A percentile compares a stretch with the other conserved stretches of the same genome.
phyloP scores from a whole-genome alignment of 148 eudicot species.

The Vaccinium vitisidaea region DNA sequence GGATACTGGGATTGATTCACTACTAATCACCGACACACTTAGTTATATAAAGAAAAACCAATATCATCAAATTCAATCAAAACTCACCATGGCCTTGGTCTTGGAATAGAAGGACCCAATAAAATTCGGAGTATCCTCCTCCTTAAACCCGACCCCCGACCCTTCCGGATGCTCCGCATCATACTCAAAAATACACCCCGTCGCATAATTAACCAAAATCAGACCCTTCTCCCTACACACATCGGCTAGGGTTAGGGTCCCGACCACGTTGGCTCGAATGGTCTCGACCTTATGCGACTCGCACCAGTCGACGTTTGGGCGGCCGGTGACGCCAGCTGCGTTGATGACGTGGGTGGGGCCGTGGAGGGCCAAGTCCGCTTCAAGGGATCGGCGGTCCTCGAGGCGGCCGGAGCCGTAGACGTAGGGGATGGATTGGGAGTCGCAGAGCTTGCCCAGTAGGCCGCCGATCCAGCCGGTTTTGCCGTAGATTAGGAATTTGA shows the following conservation, averaged over 20 bases:
- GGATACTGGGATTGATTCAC: too few relatives aligned
- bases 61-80: not conserved
- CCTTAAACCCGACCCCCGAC: slow-evolving; percentile 81
- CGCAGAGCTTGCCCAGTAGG: slow-evolving; percentile 62
- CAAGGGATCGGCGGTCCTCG: slow-evolving; percentile 52
- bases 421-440: slow-evolving; percentile 51
- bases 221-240: slow-evolving; percentile 57
- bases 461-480: slow-evolving; percentile 91
- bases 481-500: slow-evolving; percentile 81
- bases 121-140: slow-evolving; percentile 73
- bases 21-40: too few relatives aligned
- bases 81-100: slow-evolving; percentile 87
- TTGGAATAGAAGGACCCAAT: slow-evolving; percentile 77
- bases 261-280: slow-evolving; percentile 72
- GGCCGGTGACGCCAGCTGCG: slow-evolving; percentile 88
- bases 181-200: slow-evolving; percentile 87
- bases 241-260: slow-evolving; percentile 76
- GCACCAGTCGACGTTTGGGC: slow-evolving; percentile 88
- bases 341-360: slow-evolving; percentile 81
- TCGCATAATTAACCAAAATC: slow-evolving; percentile 64
- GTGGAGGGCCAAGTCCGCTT: slow-evolving; percentile 42
- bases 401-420: slow-evolving; percentile 69
- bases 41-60: too few relatives aligned
- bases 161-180: slow-evolving; percentile 55
- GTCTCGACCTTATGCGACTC: slow-evolving; percentile 83